phyloP scores from a whole-genome alignment of 768 basidiomycete species.

The Lentinula sp. region DNA sequence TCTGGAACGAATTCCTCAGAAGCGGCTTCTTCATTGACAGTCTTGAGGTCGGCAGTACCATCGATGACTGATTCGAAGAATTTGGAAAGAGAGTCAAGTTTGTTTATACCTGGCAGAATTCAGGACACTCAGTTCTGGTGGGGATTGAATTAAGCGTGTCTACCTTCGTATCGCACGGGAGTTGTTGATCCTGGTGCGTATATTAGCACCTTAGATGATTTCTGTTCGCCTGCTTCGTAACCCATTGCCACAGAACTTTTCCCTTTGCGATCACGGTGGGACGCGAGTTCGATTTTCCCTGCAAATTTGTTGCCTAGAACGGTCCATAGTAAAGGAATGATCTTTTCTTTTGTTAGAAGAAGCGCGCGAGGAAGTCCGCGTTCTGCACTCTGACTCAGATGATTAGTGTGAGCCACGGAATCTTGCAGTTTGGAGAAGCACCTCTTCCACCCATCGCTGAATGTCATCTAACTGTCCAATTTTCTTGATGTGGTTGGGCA shows the following conservation, averaged over 20 bases:
- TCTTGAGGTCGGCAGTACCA: slow-evolving; percentile 54
- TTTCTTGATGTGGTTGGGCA: slow-evolving; percentile 67
- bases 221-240: slow-evolving; percentile 45
- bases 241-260: slow-evolving; percentile 53
- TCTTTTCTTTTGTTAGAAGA: slow-evolving; percentile 69
- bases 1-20: slow-evolving; percentile 34
- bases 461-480: slow-evolving; percentile 53
- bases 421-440: slow-evolving; percentile 22
- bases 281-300: slow-evolving; percentile 55
- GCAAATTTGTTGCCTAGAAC: slow-evolving; percentile 70
- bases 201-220: slow-evolving; percentile 62
- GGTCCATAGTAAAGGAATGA: slow-evolving; percentile 75
- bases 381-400: slow-evolving; percentile 20
- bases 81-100: slow-evolving; percentile 67
- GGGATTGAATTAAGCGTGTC: slow-evolving; percentile 7
- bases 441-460: slow-evolving; percentile 62
- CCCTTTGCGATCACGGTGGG: slow-evolving; percentile 62
- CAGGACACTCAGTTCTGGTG: neutral
- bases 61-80: slow-evolving; percentile 70
- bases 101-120: slow-evolving; percentile 47
- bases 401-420: neutral
- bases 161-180: slow-evolving; percentile 66
- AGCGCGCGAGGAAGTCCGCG: slow-evolving; percentile 42
- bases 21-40: slow-evolving; percentile 31
- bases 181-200: slow-evolving; percentile 57